Base-by-base conservation (phyloP, 139 green algal genomes). In the Coccomyxa sp. region DNA sequence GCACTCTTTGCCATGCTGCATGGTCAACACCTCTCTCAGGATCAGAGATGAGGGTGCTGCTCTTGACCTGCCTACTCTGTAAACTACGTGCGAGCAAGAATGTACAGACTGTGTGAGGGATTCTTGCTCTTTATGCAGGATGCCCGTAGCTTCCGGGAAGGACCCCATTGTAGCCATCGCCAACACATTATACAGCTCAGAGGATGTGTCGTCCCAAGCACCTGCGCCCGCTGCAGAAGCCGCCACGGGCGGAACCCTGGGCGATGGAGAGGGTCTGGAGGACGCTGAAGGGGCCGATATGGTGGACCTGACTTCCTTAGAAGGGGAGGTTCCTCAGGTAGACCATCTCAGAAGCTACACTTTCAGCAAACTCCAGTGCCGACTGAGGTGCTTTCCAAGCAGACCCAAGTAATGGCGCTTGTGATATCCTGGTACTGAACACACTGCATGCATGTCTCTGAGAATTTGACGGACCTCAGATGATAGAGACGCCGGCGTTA, bases 81-180 rank as follows among this genome's bases (percentile, higher is more conserved):
- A n/a, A n/a, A n/a, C n/a, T n/a, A n/a, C n/a, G n/a, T n/a, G n/a
- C n/a, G n/a, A n/a, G n/a, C n/a, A n/a, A n/a, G n/a, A n/a, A n/a
- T n/a, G n/a, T n/a, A n/a, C n/a, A n/a, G n/a, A n/a, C n/a, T n/a
- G n/a, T n/a, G n/a, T n/a, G n/a, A n/a, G n/a, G n/a, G n/a, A n/a
- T n/a, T n/a, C n/a, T n/a, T n/a, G n/a, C n/a, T n/a, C n/a, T 58
- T 18, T 39, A 27, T 80, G 73, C 80, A 88, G 86, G 75, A 76
- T 85, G 39, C 72, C 83, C 31, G 80, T 86, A 34, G 31, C 83
- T 22, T n/a, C n/a, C n/a, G 8, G 27, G 7, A 71, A 87, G 6
- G 92, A 96, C 38, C 88, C 92, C 1, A 80, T 95, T 0, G 73
- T 93, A 1, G 82, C 82, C 68, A 87, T 95, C 12, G 39, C 83